These are phyloP conservation scores for Reutealis trisperma DNA, from an alignment of 345 rosid genomes.

Conservation along the genomic window DNA sequence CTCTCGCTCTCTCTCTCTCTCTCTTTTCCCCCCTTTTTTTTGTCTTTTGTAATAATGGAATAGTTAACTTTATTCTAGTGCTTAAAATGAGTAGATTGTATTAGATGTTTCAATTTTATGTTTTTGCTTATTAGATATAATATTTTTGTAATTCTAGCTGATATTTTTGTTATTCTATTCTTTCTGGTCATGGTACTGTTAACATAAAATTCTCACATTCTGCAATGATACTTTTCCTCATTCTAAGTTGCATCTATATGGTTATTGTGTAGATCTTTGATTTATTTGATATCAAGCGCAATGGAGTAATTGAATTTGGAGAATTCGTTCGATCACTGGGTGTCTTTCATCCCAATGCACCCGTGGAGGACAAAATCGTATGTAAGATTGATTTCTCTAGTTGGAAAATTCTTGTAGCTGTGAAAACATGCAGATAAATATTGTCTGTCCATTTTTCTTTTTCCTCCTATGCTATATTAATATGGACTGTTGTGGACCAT, in stretches of 20 bases:
- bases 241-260: constrained; percentile 3
- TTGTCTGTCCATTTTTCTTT: not conserved
- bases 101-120: not conserved
- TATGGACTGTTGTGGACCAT: not conserved
- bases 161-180: not conserved
- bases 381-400: constrained; percentile 45
- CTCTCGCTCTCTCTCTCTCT: not conserved
- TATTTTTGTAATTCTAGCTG: not conserved
- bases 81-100: not conserved
- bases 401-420: not conserved
- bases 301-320: constrained; percentile 89
- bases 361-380: constrained; percentile 59
- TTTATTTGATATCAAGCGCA: constrained; percentile 80
- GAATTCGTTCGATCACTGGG: constrained; percentile 89
- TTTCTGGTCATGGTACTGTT: not conserved
- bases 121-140: not conserved
- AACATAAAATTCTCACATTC: not conserved
- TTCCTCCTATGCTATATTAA: not conserved
- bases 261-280: constrained; percentile 60
- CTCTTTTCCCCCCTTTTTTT: not conserved
- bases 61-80: not conserved
- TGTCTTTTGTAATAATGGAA: no score
- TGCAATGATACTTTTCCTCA: not conserved
- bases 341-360: constrained; percentile 79
- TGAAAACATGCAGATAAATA: not conserved